Evolutionary conservation across 331 rosid genomes (phyloP), one percentile per base, ranked within the genome.

Genomic region (Stylosanthes scabra): DNA sequence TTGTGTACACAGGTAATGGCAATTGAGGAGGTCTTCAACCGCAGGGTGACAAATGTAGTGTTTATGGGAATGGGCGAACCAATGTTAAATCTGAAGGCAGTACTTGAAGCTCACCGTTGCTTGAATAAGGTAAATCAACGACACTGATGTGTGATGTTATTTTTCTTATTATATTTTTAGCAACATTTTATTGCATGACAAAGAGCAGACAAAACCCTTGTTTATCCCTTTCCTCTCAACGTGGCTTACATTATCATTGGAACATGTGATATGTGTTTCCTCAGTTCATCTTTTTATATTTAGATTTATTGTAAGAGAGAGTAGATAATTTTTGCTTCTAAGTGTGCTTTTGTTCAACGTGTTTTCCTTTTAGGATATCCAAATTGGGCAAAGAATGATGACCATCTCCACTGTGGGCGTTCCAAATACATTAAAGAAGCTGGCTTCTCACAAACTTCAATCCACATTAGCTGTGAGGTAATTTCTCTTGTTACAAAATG

Each of bases 61-160:
- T 94, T 94, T 84, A 94, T 94, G 99, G 99, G 99, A 83, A 94
- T 94, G 99, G 99, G 99, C 37, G 99, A 94, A 69, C 99, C 99
- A 25, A 91, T 94, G 97, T 76, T 94, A 86, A 94, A 94, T 70
- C 77, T 91, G 89, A 91, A 89, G 60, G 78, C 89, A 11, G 97
- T 94, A 63, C 96, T 94, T 60, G 97, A 86, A 78, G 99, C 97
- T 41, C 97, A 94, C 70, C 88, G 54, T 40, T 94, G 99, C 86
- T 80, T 94, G 85, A 94, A 94, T 85, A 91, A 94, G 99, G 97
- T 94, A 70, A 63, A 51, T 72, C 27, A 25, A 39, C 20, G 45
- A 51, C 65, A 56, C 12, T 46, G 66, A 47, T 25, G 37, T 68
- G 58, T 57, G 52, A n/a, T 34, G 42, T 62, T 66, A 47, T 66